phyloP scores from a whole-genome alignment of 1,139 yeast species.

The Yamadazyma trypodendri region DNA sequence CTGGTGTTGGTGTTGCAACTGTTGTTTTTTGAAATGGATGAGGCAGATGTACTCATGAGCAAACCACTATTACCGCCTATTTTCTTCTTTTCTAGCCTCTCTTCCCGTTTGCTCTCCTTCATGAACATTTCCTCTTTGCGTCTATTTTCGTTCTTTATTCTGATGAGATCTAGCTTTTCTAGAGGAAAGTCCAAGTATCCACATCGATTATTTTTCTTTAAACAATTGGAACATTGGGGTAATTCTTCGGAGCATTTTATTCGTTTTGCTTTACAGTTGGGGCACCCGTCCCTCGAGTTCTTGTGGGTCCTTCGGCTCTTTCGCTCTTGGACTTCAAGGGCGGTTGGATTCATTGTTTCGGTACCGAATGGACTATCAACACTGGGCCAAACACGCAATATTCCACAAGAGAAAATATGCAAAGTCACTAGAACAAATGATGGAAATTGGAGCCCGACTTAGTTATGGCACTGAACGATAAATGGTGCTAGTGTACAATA shows the following conservation, averaged over 20 bases:
- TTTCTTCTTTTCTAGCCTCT: neutral
- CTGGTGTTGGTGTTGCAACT: neutral
- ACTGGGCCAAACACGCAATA: neutral
- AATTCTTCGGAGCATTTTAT: slow-evolving; percentile 47
- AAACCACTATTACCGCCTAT: neutral
- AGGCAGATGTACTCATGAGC: neutral
- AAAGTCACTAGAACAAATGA: neutral
- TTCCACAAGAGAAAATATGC: neutral
- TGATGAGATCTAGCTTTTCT: slow-evolving; percentile 34
- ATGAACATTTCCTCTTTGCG: slow-evolving; percentile 8
- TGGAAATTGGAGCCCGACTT: neutral
- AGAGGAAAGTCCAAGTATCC: slow-evolving; percentile 44
- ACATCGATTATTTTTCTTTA: slow-evolving; percentile 38
- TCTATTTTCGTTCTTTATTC: slow-evolving; percentile 32
- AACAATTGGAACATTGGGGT: slow-evolving; percentile 42
- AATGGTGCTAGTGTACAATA: neutral
- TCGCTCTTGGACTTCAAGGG: slow-evolving; percentile 20
- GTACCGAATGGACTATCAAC: neutral
- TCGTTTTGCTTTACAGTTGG: slow-evolving; percentile 44
- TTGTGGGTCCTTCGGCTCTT: slow-evolving; percentile 46
- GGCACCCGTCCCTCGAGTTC: slow-evolving; percentile 48
- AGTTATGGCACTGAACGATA: neutral
- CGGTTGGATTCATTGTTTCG: neutral
- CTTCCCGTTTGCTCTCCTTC: neutral
- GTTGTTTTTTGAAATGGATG: neutral